phyloP scores from a whole-genome alignment of 2,329 filamentous ascomycete genomes.

The Ophiostoma pallidulum region DNA sequence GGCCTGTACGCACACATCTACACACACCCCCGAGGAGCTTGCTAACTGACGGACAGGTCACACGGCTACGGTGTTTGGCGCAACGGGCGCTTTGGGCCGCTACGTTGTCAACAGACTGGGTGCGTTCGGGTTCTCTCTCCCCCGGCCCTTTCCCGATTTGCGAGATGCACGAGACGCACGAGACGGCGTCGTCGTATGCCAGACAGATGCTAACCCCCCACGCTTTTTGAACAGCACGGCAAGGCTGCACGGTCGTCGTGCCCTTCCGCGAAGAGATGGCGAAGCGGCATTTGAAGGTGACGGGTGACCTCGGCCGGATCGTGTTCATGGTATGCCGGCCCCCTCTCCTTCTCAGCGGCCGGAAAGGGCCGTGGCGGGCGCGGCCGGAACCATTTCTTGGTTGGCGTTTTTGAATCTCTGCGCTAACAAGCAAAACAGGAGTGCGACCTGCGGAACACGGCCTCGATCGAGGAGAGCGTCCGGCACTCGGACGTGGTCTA shows the following conservation, averaged over 20 bases:
- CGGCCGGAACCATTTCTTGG: no score
- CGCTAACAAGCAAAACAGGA: no score
- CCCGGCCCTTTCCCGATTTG: conserved; percentile 2
- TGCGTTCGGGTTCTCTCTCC: no score
- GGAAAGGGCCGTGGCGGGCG: no score
- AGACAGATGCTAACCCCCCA: background rate
- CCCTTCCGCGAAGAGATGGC: conserved; percentile 96
- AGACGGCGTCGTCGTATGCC: no score
- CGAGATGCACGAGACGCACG: background rate
- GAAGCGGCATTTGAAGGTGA: conserved; percentile 91
- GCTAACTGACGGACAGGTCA: conserved; percentile 50
- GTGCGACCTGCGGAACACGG: conserved; percentile 88
- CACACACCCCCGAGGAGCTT: background rate
- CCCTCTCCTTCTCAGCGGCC: no score
- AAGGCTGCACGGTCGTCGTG: conserved; percentile 88
- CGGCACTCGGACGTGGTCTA: conserved; percentile 96
- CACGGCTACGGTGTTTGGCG: conserved; percentile 95
- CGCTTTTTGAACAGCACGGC: conserved; percentile 63
- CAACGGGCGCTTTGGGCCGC: conserved; percentile 87
- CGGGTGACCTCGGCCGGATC: conserved; percentile 87
- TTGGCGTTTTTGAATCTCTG: no score
- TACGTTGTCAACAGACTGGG: conserved; percentile 96
- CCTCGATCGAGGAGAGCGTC: conserved; percentile 92
- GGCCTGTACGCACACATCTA: no score
- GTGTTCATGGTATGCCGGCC: conserved; percentile 62